These are phyloP conservation scores for Peronosclerospora sorghi DNA, from an alignment of 352 stramenopile species.

Conservation along the genomic window DNA sequence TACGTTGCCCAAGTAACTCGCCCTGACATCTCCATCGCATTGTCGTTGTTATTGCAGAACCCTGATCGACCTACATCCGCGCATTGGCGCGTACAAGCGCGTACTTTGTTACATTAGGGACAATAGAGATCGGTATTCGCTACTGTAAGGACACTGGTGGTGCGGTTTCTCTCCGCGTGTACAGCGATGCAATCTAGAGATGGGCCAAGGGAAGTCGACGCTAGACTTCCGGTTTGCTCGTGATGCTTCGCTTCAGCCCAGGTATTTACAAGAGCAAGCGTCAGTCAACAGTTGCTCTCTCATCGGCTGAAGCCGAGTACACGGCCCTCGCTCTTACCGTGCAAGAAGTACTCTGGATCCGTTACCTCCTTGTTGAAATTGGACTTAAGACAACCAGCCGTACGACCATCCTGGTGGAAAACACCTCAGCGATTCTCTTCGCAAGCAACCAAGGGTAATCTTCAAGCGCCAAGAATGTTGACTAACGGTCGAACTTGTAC, in stretches of 20 bases:
- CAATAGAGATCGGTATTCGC: neutral
- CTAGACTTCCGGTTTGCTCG: slow-evolving; percentile 1
- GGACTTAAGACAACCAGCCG: neutral
- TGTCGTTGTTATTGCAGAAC: slow-evolving; percentile 1
- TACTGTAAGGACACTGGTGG: neutral
- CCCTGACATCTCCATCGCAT: slow-evolving; percentile 7
- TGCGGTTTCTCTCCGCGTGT: neutral
- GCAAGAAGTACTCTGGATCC: neutral
- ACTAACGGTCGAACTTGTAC: slow-evolving; percentile 5
- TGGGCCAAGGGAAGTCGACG: slow-evolving; percentile 1
- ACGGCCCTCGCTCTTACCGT: neutral
- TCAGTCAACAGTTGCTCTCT: neutral
- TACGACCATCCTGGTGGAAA: slow-evolving; percentile 3
- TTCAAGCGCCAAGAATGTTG: slow-evolving; percentile 3
- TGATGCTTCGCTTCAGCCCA: neutral
- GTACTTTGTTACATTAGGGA: slow-evolving; percentile 7
- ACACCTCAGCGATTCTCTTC: slow-evolving; percentile 6
- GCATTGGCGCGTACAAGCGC: neutral
- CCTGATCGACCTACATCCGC: neutral
- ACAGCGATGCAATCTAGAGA: neutral
- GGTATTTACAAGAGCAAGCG: slow-evolving; percentile 3
- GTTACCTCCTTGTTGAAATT: neutral
- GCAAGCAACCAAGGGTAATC: slow-evolving; percentile 2
- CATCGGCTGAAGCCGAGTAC: slow-evolving; percentile 2
- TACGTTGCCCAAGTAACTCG: slow-evolving; percentile 13